Evolutionary conservation across 768 basidiomycete species (phyloP), one percentile per base, ranked within the genome.

Genomic region (Butyriboletus loyo): DNA sequence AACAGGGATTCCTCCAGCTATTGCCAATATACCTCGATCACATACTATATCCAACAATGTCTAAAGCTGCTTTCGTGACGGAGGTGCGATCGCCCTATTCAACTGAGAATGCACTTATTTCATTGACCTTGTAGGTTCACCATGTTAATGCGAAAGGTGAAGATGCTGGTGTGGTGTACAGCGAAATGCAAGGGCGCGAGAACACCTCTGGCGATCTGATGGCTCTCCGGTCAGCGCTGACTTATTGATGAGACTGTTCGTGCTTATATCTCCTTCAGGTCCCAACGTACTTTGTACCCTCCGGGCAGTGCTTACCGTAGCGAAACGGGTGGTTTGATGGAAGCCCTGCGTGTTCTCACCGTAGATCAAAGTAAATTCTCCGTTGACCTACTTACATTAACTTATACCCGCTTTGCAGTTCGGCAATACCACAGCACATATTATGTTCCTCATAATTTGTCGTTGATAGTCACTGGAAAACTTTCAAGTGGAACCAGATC

Each of bases 241-340:
- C 25, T 22, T 35, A 19, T 45, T 19, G 25, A 32, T 13, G 24
- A 24, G n/a, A 11, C 34, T 48, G n/a, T 47, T 30, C 28, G 25
- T 49, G 34, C 40, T 64, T 15, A 49, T 25, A 40, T 45, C 31
- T 51, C 21, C 36, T 47, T 30, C 63, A 95, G 91, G 31, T 74
- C 82, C 52, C 93, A 97, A 66, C 84, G 87, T 22, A 68, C 87
- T n/a, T 61, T 93, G 34, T 92, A 97, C 62, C 88, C 89, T 27
- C 71, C 78, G 35, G 83, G 79, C 19, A 98, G 89, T 65, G 97
- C 84, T 7, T 97, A 98, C 64, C 82, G 95, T 25, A 95, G 92
- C 59, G 97, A 99, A 77, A 98, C 95, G 0, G 97, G 97, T 21
- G 97, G 97, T 25, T 72, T 98, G 34, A 94, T 98, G 92, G 85